Conservation (phyloP, 306 rosid genomes). For the Abrus precatorius region DNA sequence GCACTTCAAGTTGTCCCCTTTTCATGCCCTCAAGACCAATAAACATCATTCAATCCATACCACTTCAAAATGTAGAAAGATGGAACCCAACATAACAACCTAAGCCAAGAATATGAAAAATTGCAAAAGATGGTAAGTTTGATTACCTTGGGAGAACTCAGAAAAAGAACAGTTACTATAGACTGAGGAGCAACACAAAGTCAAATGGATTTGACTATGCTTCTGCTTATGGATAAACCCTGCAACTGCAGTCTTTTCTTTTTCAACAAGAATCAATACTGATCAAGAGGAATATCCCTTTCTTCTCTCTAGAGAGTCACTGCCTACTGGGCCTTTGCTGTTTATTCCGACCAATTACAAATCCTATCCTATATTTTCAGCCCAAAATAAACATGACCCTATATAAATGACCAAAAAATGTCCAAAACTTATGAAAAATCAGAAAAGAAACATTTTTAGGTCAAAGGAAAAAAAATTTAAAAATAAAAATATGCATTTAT, state of each 20-base stretch:
- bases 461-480: no score
- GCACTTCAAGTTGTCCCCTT: constrained; percentile 8
- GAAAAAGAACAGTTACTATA: neutral
- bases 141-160: constrained; percentile 46
- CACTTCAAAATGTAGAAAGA: neutral
- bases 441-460: no score
- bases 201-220: constrained; percentile 23
- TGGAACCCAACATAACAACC: constrained; percentile 5
- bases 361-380: neutral
- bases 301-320: neutral
- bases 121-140: constrained; percentile 12
- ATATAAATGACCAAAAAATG: no score
- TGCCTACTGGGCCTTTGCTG: neutral
- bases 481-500: no score
- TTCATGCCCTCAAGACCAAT: constrained; percentile 3
- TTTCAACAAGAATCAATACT: constrained; percentile 1
- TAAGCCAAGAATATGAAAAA: neutral
- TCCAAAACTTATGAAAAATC: no score
- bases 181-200: constrained; percentile 16
- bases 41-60: constrained; percentile 23
- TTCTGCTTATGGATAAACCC: constrained; percentile 41
- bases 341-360: neutral
- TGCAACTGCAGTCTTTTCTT: neutral
- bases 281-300: constrained; percentile 50
- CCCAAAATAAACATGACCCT: neutral